Evolutionary conservation across 148 eudicot genomes (phyloP), one percentile per base, ranked within the genome.

Genomic region (Dysphania ambrosioides): DNA sequence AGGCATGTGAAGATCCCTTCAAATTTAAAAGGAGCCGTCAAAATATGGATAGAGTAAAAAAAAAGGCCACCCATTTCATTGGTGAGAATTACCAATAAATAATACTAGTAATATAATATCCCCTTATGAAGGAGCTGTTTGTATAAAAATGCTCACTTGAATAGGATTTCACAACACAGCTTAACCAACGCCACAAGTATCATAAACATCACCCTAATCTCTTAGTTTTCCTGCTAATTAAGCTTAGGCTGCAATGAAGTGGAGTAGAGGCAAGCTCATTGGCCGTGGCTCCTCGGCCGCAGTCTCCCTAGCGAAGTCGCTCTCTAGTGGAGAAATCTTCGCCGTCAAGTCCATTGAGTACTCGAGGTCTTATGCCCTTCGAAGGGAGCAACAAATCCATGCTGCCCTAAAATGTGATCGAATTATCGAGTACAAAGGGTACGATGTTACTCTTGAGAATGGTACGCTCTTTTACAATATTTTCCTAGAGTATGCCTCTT

Each of bases 251-350:
- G 40, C 60, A 56, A 81, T 78, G 84, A 75, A 63, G 10, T 82
- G 81, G 81, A 74, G 23, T 3, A 82, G 80, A 49, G 84, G 81
- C 44, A 49, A 70, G 72, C 44, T 78, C 81, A 70, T 78, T 1
- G 84, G 84, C 38, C 84, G 55, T 5, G 81, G 84, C 58, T 74
- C 84, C 32, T 74, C 79, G 65, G 84, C 84, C 6, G 42, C 23
- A 1, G 81, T 82, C 31, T 78, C 58, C 68, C 72, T 80, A 66
- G 83, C 69, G 6, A 34, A 24, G 72, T n/a, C 4, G 4, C 31
- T 34, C 12, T 34, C 69, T 12, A 47, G 27, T 2, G 83, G 79
- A 21, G 73, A 80, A 1, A 34, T 41, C 21, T 42, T 71, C 8
- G 76, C 71, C 0, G 77, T 75, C 71, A 83, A 80, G 38, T 71